phyloP scores from a whole-genome alignment of 2,329 filamentous ascomycete genomes.

The Bertia moriformis region DNA sequence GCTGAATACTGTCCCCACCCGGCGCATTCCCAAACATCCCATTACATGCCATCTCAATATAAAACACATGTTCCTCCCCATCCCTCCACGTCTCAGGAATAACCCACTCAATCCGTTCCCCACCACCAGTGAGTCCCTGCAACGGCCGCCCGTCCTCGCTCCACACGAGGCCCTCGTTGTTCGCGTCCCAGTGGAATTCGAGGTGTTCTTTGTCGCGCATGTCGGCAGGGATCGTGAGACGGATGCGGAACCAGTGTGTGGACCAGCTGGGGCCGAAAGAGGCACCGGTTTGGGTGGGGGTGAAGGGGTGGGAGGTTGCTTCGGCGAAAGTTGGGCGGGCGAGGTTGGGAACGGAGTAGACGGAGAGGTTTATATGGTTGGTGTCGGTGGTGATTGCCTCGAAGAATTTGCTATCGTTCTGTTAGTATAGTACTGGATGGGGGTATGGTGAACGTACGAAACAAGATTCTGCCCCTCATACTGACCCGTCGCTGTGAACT shows the following conservation, averaged over 20 bases:
- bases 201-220: constrained; percentile 65
- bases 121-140: constrained; percentile 80
- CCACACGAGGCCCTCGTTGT: constrained; percentile 92
- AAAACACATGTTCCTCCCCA: constrained; percentile 75
- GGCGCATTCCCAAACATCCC: constrained; percentile 92
- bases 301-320: constrained; percentile 62
- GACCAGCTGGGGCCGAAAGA: constrained; percentile 90
- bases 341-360: constrained; percentile 70
- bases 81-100: constrained; percentile 70
- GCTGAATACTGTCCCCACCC: constrained; percentile 73
- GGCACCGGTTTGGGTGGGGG: constrained; percentile 58
- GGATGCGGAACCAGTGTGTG: constrained; percentile 90
- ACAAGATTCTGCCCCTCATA: constrained; percentile 63
- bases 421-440: constrained; percentile 2
- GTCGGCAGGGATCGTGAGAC: constrained; percentile 61
- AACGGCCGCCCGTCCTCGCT: constrained; percentile 75
- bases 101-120: constrained; percentile 83
- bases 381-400: constrained; percentile 53
- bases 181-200: constrained; percentile 93
- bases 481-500: constrained; percentile 68
- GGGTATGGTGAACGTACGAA: constrained; percentile 31
- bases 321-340: constrained; percentile 76
- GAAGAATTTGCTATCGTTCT: constrained; percentile 46
- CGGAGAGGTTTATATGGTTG: constrained; percentile 68
- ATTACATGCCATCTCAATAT: constrained; percentile 98